phyloP scores from a whole-genome alignment of 2,329 filamentous ascomycete genomes.

The Lachnum nothofagi region DNA sequence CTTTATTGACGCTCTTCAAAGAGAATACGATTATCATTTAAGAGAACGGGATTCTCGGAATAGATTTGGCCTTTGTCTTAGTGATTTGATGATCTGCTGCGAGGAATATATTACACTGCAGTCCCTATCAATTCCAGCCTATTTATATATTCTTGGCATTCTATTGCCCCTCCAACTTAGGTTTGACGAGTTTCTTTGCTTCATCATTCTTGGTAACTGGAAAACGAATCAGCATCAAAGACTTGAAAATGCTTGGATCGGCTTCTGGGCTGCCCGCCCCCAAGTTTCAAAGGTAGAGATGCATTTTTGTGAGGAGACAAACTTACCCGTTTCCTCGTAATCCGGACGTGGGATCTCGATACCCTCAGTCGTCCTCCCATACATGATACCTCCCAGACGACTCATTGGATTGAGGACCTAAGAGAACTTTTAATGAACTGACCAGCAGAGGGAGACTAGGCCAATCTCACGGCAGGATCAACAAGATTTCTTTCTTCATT shows the following conservation, averaged over 20 bases:
- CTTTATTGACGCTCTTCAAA: too few relatives aligned
- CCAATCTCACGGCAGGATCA: slow-evolving; percentile 57
- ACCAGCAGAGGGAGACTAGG: neutral
- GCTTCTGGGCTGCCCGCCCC: too few relatives aligned
- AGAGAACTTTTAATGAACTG: slow-evolving; percentile 12
- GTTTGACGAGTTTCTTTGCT: slow-evolving; percentile 51
- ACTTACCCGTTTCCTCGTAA: slow-evolving; percentile 37
- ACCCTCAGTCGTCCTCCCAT: slow-evolving; percentile 63
- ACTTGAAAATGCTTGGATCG: too few relatives aligned
- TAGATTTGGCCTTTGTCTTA: too few relatives aligned
- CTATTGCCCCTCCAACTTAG: slow-evolving; percentile 39
- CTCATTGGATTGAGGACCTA: slow-evolving; percentile 69
- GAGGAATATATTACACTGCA: too few relatives aligned
- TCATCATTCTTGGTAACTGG: slow-evolving; percentile 49
- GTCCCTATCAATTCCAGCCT: too few relatives aligned
- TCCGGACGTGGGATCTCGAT: slow-evolving; percentile 65
- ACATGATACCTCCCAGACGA: slow-evolving; percentile 81
- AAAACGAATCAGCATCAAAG: too few relatives aligned
- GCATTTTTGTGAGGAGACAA: too few relatives aligned
- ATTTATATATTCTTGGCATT: neutral
- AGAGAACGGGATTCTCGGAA: too few relatives aligned
- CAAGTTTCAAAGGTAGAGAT: too few relatives aligned
- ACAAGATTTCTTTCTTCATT: slow-evolving; percentile 71
- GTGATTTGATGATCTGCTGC: too few relatives aligned
- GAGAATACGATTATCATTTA: too few relatives aligned